phyloP scores from a whole-genome alignment of 2,329 filamentous ascomycete species.

The Aspergillus clavatus region DNA sequence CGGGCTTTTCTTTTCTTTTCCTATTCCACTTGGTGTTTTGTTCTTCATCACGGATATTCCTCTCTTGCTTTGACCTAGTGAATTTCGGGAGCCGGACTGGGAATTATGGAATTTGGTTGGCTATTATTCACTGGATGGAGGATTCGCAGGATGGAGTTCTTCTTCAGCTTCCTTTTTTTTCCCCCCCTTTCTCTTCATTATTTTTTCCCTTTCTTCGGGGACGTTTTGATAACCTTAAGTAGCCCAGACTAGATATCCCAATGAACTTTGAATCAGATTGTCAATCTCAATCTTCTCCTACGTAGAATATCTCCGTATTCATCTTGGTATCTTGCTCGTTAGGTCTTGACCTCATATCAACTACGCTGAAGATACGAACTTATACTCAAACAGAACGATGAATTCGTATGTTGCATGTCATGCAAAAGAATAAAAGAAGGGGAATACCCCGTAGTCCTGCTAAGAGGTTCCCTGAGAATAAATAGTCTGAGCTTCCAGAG shows the following conservation, averaged over 20 bases:
- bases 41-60: conserved; percentile 4
- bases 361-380: neutral
- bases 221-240: conserved; percentile 7
- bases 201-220: too few relatives aligned
- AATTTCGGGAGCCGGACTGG: conserved; percentile 4
- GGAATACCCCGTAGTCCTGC: conserved; percentile 8
- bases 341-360: too few relatives aligned
- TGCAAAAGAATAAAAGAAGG: neutral
- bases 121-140: conserved; percentile 6
- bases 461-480: conserved; percentile 3
- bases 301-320: too few relatives aligned
- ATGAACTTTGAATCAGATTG: conserved; percentile 9
- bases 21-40: conserved; percentile 6
- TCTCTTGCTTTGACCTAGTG: neutral
- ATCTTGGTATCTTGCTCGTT: too few relatives aligned
- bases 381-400: too few relatives aligned
- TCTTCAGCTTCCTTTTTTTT: too few relatives aligned
- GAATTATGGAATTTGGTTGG: conserved; percentile 11
- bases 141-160: conserved; percentile 13
- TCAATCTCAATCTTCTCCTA: neutral
- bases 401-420: too few relatives aligned
- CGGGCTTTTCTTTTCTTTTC: neutral
- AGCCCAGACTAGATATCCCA: conserved; percentile 15
- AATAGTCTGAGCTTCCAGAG: too few relatives aligned
- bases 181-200: too few relatives aligned